Evolutionary conservation across 1,284 basidiomycete genomes (phyloP), one percentile per base, ranked within the genome.

Genomic region (Trametes pubescens): DNA sequence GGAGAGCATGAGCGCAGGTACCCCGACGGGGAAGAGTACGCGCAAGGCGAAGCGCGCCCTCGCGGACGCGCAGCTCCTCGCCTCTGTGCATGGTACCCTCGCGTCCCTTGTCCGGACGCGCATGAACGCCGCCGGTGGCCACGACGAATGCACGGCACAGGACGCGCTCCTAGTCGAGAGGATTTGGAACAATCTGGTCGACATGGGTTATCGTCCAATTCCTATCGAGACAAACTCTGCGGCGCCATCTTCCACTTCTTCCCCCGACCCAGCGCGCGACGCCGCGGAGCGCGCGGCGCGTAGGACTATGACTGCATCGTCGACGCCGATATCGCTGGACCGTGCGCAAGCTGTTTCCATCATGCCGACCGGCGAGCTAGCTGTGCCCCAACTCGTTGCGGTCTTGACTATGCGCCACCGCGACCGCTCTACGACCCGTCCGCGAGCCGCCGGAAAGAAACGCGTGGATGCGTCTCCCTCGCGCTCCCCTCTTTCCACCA

Each of bases 21-120:
- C 57, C 11, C 70, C 73, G 10, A 52, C 66, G 49, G 60, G 68
- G 59, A 79, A 79, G 68, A 74, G 75, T 48, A 69, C 71, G 16
- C 76, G 74, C 58, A 81, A 76, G 69, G 75, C 73, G 58, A 77
- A 67, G 63, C 78, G 74, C 21, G 73, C 76, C 16, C 69, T 75
- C 1, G 74, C 74, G 18, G 81, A 83, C 54, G 68, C 80, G 21
- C 76, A 76, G 64, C 81, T 81, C 73, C 70, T 77, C 52, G 79
- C 77, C 1, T 73, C 80, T 8, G 69, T 83, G 48, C 79, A 80
- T 63, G 74, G 79, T 58, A 82, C 79, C 57, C 75, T 82, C 62
- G 59, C 72, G 18, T 63, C 69, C 22, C 65, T 69, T 37, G 68
- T 75, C 21, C 67, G 60, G 4, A 26, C 59, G 51, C 62, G 64